Evolutionary conservation across 1,284 basidiomycete species (phyloP).

Genomic region (Fomitopsis pinicola): DNA sequence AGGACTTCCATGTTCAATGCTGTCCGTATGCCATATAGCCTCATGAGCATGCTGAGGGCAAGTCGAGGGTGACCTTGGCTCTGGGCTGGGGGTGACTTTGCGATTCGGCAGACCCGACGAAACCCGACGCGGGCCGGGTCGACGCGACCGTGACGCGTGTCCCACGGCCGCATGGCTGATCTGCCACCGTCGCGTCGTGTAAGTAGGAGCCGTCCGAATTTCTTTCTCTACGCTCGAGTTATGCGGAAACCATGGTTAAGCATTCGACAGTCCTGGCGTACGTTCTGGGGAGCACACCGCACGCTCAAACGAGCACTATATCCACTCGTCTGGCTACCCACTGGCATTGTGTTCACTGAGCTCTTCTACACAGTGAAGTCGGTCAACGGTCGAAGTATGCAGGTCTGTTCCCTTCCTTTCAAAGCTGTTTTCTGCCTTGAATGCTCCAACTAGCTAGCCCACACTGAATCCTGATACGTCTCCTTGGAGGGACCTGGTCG

Average conservation of each 20-base stretch:
- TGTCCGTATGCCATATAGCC: too few relatives aligned
- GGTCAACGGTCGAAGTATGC: constrained; percentile 69
- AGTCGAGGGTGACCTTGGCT: too few relatives aligned
- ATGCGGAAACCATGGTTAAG: constrained; percentile 4
- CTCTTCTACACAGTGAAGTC: constrained; percentile 50
- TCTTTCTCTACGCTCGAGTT: too few relatives aligned
- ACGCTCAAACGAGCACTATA: constrained; percentile 21
- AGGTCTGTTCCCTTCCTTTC: constrained; percentile 40
- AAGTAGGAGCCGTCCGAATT: too few relatives aligned
- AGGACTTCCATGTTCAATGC: too few relatives aligned
- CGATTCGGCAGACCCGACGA: too few relatives aligned
- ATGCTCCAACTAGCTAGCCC: constrained; percentile 48
- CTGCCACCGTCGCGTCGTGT: neutral
- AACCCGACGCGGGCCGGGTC: too few relatives aligned
- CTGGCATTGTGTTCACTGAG: constrained; percentile 43
- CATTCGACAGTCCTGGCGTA: constrained; percentile 15
- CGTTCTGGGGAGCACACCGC: constrained; percentile 11
- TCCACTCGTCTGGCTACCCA: constrained; percentile 55
- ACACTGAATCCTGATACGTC: constrained; percentile 73
- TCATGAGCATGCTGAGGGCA: too few relatives aligned
- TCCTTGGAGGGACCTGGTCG: constrained; percentile 50
- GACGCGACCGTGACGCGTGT: too few relatives aligned
- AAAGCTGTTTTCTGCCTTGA: neutral
- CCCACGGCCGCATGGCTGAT: neutral
- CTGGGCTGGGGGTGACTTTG: too few relatives aligned